A percentile compares a stretch with the other conserved stretches of the same genome.
Evolutionary conservation across 495 filamentous ascomycete species (phyloP).

Genomic region (Aeminium ludgeri): DNA sequence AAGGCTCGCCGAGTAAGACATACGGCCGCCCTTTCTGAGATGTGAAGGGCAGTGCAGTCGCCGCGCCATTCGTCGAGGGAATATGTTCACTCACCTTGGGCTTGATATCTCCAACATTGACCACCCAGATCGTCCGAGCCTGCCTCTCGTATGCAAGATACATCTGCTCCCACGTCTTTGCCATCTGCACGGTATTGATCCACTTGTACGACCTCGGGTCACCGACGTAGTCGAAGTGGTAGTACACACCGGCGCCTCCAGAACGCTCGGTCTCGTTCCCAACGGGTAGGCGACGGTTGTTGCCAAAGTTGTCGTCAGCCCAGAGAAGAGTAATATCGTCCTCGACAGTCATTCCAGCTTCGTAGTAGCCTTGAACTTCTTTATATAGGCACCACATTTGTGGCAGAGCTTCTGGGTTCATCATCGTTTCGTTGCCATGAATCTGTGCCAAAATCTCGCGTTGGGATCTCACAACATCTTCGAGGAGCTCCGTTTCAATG

Average conservation of each 20-base stretch:
- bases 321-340: conserved; percentile 60
- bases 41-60: too few species aligned
- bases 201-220: conserved; percentile 49
- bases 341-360: conserved; percentile 45
- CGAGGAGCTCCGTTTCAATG: conserved; percentile 41
- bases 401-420: conserved; percentile 39
- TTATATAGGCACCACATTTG: conserved; percentile 46
- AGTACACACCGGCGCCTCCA: conserved; percentile 60
- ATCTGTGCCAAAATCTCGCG: conserved; percentile 38
- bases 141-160: conserved; percentile 42
- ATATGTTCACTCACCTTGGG: conserved; percentile 23
- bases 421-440: conserved; percentile 25
- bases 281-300: conserved; percentile 47
- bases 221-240: conserved; percentile 40
- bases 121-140: conserved; percentile 55
- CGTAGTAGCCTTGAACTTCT: conserved; percentile 43
- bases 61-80: too few species aligned
- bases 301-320: conserved; percentile 47
- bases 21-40: too few species aligned
- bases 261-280: conserved; percentile 39
- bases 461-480: conserved; percentile 43
- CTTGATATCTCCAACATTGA: conserved; percentile 63
- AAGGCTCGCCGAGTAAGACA: too few species aligned
- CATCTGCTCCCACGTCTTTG: conserved; percentile 51
- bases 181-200: conserved; percentile 53